phyloP scores from a whole-genome alignment of 2,329 filamentous ascomycete genomes.

The Lasiodiplodia hormozganensis region DNA sequence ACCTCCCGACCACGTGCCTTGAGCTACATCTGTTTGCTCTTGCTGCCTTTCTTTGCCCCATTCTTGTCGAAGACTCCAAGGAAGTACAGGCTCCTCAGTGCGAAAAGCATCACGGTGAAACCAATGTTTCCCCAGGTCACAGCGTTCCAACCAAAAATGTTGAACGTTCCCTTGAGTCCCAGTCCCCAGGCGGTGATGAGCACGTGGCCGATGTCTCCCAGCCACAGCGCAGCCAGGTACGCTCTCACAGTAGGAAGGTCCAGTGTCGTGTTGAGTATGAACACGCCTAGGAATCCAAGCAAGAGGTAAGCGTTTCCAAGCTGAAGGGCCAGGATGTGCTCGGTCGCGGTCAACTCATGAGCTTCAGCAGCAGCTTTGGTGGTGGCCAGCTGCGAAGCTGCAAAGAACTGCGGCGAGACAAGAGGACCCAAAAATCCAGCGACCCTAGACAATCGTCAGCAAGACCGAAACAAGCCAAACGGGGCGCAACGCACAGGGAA shows the following conservation, averaged over 20 bases:
- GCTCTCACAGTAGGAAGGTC: constrained; percentile 71
- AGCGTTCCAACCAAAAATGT: constrained; percentile 68
- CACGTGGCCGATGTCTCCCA: constrained; percentile 73
- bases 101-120: constrained; percentile 67
- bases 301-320: constrained; percentile 74
- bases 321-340: constrained; percentile 67
- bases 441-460: constrained; percentile 28
- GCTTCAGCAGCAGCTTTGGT: constrained; percentile 15
- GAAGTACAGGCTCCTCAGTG: constrained; percentile 65
- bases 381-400: constrained; percentile 32
- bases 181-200: constrained; percentile 66
- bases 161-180: constrained; percentile 61
- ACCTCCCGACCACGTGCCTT: background rate
- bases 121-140: constrained; percentile 78
- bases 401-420: constrained; percentile 32
- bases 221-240: constrained; percentile 70
- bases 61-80: constrained; percentile 63
- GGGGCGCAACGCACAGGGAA: constrained; percentile 31
- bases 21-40: constrained; percentile 8
- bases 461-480: background rate
- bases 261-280: constrained; percentile 67
- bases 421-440: constrained; percentile 33
- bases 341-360: constrained; percentile 11
- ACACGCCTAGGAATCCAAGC: constrained; percentile 68
- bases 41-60: background rate